Evolutionary conservation across 495 filamentous ascomycete genomes (phyloP), one percentile per base, ranked within the genome.

Genomic region (Podospora fimiseda): DNA sequence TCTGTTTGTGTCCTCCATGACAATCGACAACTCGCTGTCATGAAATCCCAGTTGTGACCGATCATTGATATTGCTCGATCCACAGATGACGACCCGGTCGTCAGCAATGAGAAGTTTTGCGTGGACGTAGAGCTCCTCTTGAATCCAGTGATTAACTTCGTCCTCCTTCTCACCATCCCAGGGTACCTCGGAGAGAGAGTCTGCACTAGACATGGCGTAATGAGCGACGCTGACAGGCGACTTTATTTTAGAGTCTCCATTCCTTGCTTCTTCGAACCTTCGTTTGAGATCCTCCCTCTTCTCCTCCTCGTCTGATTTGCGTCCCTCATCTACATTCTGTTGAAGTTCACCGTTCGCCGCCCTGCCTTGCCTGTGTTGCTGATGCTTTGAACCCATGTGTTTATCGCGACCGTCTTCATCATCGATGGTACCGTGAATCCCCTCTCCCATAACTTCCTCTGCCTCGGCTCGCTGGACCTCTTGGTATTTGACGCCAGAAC

Each of bases 61-160:
- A 62, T 96, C 92, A 60, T 98, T 96, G 66, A 98, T 81, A 66
- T 98, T 96, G 38, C 87, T 85, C 48, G 81, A 87, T 14, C 92
- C 92, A 63, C 91, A 95, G 51, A 96, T 85, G 20, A 83, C 84
- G 36, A 86, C 77, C 36, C 80, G 76, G 62, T 96, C 89, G 61
- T 96, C 90, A 13, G 83, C 88, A 56, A 95, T 95, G 53, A 88
- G 77, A 27, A 93, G 75, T 69, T 96, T 96, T 37, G 82, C 86
- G 63, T 98, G 92, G 36, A 96, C 80, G 58, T 96, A 98, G 1
- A 96, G 77, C 72, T 98, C 90, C 65, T 98, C 92, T 61, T 96
- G 91, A 43, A 96, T 82, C 70, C 95, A 89, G 58, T 93, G 89
- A 20, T 86, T 80, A 56, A 86, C 83, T 61, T 96, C 92, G 13